Base-by-base conservation (phyloP, 176 grass and related monocot genomes). In the Elymus sibiricus region DNA sequence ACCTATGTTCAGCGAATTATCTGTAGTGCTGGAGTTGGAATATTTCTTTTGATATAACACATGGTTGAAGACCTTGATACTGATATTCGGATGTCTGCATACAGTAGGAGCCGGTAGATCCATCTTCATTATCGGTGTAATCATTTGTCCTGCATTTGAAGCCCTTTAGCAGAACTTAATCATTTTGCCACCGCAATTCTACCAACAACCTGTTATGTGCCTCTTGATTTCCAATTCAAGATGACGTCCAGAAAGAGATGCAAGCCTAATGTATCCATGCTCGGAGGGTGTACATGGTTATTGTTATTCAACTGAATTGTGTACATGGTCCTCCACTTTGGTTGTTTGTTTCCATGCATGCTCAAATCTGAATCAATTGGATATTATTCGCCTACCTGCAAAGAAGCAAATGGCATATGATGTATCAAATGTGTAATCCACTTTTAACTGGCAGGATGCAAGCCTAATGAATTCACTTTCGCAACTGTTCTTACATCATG, bases 401-500 rank as follows among this genome's bases (percentile, higher is more conserved):
- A 61, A 65, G 78, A 40, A 90, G 77, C 42, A 85, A 65, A 55
- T 65, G 72, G 29, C 47, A 74, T 65, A 38, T 27, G 61, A 46
- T 76, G 44, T 75, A 29, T 68, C 75, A 70, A 49, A 76, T 77
- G 31, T 79, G 47, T 89, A 83, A 86, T 70, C 19, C 17, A 60
- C 28, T 80, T 86, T 22, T 68, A 27, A 74, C 42, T 91, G 72
- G 70, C 90, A 95, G 90, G 90, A 90, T 84, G 82, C 2, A 83
- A 70, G 83, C 93, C 93, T 70, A 93, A 95, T 11, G 90, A 89
- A 82, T 91, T 87, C 64, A 95, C 93, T 85, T 79, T 92, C 25
- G 84, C 90, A 69, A 91, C 86, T 28, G 49, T 91, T 49, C 90
- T 95, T 58, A 82, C 83, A 70, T 92, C 88, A 32, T 90, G 86